Conservation (phyloP, 805 yeast genomes). For the Wickerhamiella sergipiensis region DNA sequence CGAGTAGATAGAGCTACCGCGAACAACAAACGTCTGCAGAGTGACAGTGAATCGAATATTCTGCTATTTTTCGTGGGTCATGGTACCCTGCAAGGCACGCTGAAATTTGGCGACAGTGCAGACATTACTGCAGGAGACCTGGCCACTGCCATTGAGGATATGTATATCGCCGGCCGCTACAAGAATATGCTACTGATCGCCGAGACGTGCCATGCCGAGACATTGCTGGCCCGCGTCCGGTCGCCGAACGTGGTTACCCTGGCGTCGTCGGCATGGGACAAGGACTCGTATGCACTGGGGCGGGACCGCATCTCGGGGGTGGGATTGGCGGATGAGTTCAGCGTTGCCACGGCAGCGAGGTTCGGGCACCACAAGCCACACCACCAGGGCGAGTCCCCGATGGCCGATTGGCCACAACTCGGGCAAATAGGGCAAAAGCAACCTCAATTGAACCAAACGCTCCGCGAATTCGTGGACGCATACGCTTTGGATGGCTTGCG, state of each 20-base stretch:
- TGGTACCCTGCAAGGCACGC: background rate
- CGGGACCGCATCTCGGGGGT: background rate
- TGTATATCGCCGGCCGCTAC: background rate
- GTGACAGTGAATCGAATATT: background rate
- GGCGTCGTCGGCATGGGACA: background rate
- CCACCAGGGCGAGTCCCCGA: too few species aligned
- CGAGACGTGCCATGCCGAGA: conserved; percentile 1
- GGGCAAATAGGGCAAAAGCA: too few species aligned
- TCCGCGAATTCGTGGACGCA: background rate
- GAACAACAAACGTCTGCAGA: background rate
- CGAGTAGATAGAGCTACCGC: background rate
- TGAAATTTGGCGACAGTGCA: background rate
- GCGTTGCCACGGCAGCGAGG: background rate
- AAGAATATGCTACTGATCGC: background rate
- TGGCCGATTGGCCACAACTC: too few species aligned
- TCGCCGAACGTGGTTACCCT: background rate
- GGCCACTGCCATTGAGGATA: background rate
- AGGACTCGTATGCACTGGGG: background rate
- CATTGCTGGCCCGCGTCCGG: background rate
- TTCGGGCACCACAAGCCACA: background rate
- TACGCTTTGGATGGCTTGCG: background rate
- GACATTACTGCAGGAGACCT: background rate
- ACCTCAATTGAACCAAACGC: background rate
- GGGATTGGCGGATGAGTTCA: background rate
- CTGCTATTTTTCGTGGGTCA: background rate